Evolutionary conservation across 129 eudicot species (phyloP).

Genomic region (Oenanthe sinensis): DNA sequence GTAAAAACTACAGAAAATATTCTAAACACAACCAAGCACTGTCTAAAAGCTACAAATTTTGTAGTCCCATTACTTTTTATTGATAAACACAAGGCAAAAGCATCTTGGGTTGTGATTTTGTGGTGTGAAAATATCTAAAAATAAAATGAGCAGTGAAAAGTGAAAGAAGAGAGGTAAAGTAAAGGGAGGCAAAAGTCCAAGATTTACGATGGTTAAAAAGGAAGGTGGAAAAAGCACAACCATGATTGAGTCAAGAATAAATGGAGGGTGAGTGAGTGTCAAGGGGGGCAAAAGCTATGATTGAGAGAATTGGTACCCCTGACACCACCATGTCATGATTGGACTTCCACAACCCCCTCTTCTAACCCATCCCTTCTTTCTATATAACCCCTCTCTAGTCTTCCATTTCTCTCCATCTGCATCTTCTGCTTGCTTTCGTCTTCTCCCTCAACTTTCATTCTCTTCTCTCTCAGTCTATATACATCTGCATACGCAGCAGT

Average conservation of each 20-base stretch:
- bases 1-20: constrained; percentile 2
- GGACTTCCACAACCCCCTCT: not conserved
- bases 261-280: constrained; percentile 1
- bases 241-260: constrained; percentile 4
- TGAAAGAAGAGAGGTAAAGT: not conserved
- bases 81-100: not conserved
- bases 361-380: not conserved
- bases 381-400: constrained; percentile 2
- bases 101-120: not conserved
- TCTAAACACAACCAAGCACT: constrained; percentile 2
- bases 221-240: constrained; percentile 7
- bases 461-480: not conserved
- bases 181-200: constrained; percentile 1
- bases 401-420: constrained; percentile 5
- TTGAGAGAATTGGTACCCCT: constrained; percentile 29
- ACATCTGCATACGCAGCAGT: not conserved
- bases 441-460: not conserved
- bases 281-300: constrained; percentile 28
- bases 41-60: not conserved
- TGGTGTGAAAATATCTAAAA: constrained; percentile 1
- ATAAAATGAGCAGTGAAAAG: not conserved
- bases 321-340: constrained; percentile 31
- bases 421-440: not conserved
- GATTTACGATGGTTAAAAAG: constrained; percentile 13
- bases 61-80: not conserved